Percentiles rank a stretch among this genome's conserved stretches.
Conservation (phyloP, 495 filamentous ascomycete species). For the Daldinia childiae region DNA sequence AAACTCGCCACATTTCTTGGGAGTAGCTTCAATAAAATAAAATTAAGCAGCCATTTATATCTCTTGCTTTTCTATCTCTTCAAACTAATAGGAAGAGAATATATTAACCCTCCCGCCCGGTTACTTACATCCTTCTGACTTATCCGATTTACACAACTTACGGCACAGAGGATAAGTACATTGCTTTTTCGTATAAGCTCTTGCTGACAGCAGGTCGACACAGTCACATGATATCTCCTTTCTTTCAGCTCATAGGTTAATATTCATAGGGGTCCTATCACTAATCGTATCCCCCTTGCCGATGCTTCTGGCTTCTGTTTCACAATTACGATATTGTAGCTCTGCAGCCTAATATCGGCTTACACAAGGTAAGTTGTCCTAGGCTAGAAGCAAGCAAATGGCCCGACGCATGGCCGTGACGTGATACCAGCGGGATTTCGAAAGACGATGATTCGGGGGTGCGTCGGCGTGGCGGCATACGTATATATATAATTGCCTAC, state of each 20-base stretch:
- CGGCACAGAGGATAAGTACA: constrained; percentile 18
- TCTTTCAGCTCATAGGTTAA: not conserved
- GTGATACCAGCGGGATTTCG: not conserved
- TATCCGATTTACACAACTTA: constrained; percentile 3
- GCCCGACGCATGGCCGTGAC: not conserved
- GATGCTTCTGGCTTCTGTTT: not conserved
- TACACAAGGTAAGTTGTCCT: not conserved
- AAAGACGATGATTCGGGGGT: not conserved
- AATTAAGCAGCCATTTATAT: not conserved
- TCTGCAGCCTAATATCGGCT: constrained; percentile 5
- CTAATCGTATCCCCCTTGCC: not conserved
- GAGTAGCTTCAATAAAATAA: not conserved
- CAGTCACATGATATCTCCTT: constrained; percentile 32
- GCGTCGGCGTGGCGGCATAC: constrained; percentile 2
- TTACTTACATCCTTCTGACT: not conserved
- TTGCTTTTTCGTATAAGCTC: constrained; percentile 1
- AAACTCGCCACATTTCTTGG: constrained; percentile 10
- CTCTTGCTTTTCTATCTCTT: not conserved
- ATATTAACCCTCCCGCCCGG: not conserved
- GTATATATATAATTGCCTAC: not conserved
- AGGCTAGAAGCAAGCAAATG: not conserved
- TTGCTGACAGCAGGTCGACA: constrained; percentile 33
- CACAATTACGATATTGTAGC: not conserved
- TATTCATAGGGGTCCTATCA: not conserved
- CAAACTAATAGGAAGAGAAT: not conserved